Evolutionary conservation across 208 protist genomes (phyloP), one percentile per base, ranked within the genome.

Genomic region (Acanthamoeba culbertsoni): DNA sequence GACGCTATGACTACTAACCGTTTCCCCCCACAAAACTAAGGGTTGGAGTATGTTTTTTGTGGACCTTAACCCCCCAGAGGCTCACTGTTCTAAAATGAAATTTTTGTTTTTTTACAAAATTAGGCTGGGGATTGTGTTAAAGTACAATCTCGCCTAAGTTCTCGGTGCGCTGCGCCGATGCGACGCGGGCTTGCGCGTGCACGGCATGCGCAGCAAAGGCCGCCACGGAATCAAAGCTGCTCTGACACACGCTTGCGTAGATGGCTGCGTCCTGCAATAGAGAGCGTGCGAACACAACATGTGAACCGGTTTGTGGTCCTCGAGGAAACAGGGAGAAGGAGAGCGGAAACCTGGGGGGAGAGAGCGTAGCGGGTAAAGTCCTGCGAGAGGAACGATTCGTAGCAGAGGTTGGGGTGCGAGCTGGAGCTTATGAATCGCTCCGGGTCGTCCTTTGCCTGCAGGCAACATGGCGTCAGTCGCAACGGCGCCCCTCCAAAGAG

Each of bases 1-100:
- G 79, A n/a, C 45, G 42, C 45, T 88, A 88, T 46, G 79, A 88
- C 28, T 46, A 88, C 28, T 55, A 46, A n/a, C n/a, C n/a, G n/a
- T n/a, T n/a, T n/a, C n/a, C n/a, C n/a, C n/a, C n/a, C n/a, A n/a
- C n/a, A n/a, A n/a, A n/a, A n/a, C n/a, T n/a, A n/a, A n/a, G n/a
- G n/a, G n/a, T n/a, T n/a, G n/a, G n/a, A n/a, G n/a, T n/a, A n/a
- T n/a, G n/a, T n/a, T n/a, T n/a, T n/a, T n/a, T n/a, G n/a, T n/a
- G n/a, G n/a, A n/a, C n/a, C n/a, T n/a, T n/a, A n/a, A n/a, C n/a
- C n/a, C n/a, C n/a, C n/a, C n/a, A n/a, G n/a, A n/a, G n/a, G n/a
- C n/a, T n/a, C n/a, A n/a, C n/a, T n/a, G n/a, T n/a, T n/a, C n/a
- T n/a, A n/a, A n/a, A n/a, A n/a, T n/a, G n/a, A n/a, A n/a, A n/a